Evolutionary conservation across 192 early-diverging fungal species (phyloP), one percentile per base, ranked within the genome.

Genomic region (Coemansia erecta): DNA sequence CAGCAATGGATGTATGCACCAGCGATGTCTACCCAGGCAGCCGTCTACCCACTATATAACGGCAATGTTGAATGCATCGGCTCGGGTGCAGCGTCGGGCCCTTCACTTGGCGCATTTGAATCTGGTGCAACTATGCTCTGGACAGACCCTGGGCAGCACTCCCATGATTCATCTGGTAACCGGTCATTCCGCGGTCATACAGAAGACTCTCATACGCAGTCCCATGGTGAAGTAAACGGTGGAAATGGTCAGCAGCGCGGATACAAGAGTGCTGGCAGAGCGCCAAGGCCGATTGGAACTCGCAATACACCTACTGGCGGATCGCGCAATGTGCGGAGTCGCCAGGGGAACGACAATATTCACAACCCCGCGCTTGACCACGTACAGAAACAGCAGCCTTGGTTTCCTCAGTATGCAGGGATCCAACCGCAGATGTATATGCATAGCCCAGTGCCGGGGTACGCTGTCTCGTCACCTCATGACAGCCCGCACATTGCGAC

Each of bases 281-380:
- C 55, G 33, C 73, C 64, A 0, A 56, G 60, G 6, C 73, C 68
- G 8, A 77, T 77, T 58, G 73, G 73, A 13, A 76, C 67, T 11
- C 63, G 73, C 7, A 65, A 42, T 58, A 55, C 56, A 13, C 24
- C 45, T 39, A 37, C 60, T 9, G 51, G 39, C 21, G 44, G 46
- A 7, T 58, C 59, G 18, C 47, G 43, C 13, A 58, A 31, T 8
- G 51, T 51, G 8, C 60, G 50, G 12, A 53, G 49, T 15, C 41
- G 50, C 0, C 60, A 61, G 31, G 49, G 41, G 3, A 28, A 19
- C 19, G 21, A 9, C 22, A 14, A 14, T 22, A 4, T 14, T 4
- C 26, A 58, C 7, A 23, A 45, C 8, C 41, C 43, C 19, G 4
- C 10, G 19, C 31, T 26, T 42, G 45, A 22, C 17, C 45, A 58